A percentile compares a stretch with the other conserved stretches of the same genome.
Evolutionary conservation across 495 filamentous ascomycete species (phyloP).

Genomic region (Penicillium goetzii): DNA sequence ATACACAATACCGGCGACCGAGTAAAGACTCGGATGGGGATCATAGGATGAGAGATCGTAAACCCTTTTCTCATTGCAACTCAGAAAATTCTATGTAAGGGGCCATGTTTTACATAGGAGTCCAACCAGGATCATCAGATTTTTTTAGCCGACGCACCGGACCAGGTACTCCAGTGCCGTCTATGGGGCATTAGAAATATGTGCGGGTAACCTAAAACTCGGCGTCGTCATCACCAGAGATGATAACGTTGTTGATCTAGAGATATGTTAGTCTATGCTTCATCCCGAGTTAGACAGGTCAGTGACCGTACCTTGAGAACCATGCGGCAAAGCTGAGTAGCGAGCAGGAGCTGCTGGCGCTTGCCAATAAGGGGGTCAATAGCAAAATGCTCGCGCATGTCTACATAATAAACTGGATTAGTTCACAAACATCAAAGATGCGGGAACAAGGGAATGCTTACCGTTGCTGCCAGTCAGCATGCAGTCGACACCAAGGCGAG

Average conservation of each 20-base stretch:
- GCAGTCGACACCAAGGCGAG: constrained; percentile 91
- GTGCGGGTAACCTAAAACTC: constrained; percentile 70
- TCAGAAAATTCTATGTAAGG: constrained; percentile 37
- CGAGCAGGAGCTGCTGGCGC: constrained; percentile 91
- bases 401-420: constrained; percentile 40
- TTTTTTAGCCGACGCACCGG: constrained; percentile 24
- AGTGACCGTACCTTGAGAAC: constrained; percentile 82
- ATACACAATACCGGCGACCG: not conserved
- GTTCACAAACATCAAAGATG: constrained; percentile 5
- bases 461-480: constrained; percentile 91
- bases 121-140: constrained; percentile 32
- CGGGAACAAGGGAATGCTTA: constrained; percentile 37
- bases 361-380: constrained; percentile 98
- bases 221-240: constrained; percentile 87
- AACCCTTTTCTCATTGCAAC: constrained; percentile 38
- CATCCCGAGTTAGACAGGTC: not conserved
- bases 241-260: constrained; percentile 88
- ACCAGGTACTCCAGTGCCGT: constrained; percentile 16
- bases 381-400: constrained; percentile 96
- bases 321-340: constrained; percentile 98
- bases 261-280: constrained; percentile 25
- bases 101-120: constrained; percentile 39
- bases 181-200: constrained; percentile 31
- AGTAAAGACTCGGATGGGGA: not conserved
- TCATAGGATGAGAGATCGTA: constrained; percentile 24